Base-by-base conservation (phyloP, 176 grass and related monocot species). In the Phoenix dactylifera region DNA sequence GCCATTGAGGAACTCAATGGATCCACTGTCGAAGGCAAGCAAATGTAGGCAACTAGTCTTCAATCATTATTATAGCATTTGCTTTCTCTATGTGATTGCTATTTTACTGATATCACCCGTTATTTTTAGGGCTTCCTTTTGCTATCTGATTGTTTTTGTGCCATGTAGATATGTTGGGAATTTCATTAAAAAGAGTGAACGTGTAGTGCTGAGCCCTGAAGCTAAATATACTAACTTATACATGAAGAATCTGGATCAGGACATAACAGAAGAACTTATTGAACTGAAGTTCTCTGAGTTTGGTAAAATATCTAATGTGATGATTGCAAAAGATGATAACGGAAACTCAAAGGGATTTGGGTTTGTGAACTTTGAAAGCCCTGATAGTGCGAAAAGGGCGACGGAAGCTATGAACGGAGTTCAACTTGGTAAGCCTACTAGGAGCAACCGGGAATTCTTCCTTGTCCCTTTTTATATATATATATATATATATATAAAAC, bases 201-300 rank as follows among this genome's bases (percentile, higher is more conserved):
- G 75, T 0, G 32, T 22, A 19, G 57, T 72, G 24, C 74, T 59
- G 30, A 81, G 55, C 57, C 32, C 24, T 60, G 83, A 97, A 55
- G 82, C 65, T 23, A 88, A 75, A 35, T 90, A 80, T 48, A 90
- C 87, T 59, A 94, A 88, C 50, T 64, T 97, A 5, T 97, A 97
- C 25, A 91, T 91, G 85, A 97, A 97, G 72, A 90, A 97, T 58
- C 32, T 97, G 15, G 87, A 97, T 49, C 54, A 79, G 7, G 80
- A 89, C 72, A 90, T 97, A 63, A 97, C 81, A 1, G 79, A 79
- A 28, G 78, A 97, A 29, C 79, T 84, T 61, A 80, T 97, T 60
- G 80, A 74, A 22, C 55, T 80, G 16, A 91, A 97, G 57, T 90
- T 96, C 58, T 88, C 87, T 50, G 68, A 78, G 29, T 88, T 75